These are phyloP conservation scores for Diplosphaera chodatii DNA, from an alignment of 139 green algal genomes.

Conservation along the genomic window DNA sequence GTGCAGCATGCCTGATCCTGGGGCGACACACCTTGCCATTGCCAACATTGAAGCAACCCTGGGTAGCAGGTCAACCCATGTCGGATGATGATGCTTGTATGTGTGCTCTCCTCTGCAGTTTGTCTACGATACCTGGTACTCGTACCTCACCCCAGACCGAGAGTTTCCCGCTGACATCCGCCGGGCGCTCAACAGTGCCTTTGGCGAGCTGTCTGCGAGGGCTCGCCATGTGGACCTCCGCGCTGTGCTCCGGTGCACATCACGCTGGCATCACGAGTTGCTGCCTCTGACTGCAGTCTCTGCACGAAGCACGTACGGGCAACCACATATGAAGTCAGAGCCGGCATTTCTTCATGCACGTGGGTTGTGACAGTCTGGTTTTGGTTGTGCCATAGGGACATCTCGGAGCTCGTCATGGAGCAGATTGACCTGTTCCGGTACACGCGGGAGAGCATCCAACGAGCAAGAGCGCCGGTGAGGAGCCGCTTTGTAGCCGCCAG, in stretches of 20 bases:
- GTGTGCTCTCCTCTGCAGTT: conserved; percentile 67
- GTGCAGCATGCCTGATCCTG: not conserved
- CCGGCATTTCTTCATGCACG: too few relatives aligned
- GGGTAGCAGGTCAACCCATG: too few relatives aligned
- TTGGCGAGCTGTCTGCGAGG: conserved; percentile 53
- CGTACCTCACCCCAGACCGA: conserved; percentile 56
- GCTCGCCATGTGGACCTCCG: conserved; percentile 42
- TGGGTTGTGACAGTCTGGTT: too few relatives aligned
- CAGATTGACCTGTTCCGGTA: conserved; percentile 51
- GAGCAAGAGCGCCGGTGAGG: not conserved
- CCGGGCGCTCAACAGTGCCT: conserved; percentile 55
- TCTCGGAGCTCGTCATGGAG: conserved; percentile 49
- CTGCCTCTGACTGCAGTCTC: too few relatives aligned
- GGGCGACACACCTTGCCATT: too few relatives aligned
- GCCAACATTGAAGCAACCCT: too few relatives aligned
- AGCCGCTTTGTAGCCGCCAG: too few relatives aligned
- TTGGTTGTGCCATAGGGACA: conserved; percentile 35
- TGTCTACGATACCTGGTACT: conserved; percentile 75
- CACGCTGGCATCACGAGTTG: too few relatives aligned
- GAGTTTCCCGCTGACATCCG: conserved; percentile 74
- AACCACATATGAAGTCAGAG: too few relatives aligned
- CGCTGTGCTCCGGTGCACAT: conserved; percentile 23
- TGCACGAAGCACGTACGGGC: too few relatives aligned
- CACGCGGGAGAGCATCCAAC: conserved; percentile 34
- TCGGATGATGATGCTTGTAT: not conserved